Evolutionary conservation across 2,329 filamentous ascomycete genomes (phyloP).

Genomic region (Stemphylium beticola): DNA sequence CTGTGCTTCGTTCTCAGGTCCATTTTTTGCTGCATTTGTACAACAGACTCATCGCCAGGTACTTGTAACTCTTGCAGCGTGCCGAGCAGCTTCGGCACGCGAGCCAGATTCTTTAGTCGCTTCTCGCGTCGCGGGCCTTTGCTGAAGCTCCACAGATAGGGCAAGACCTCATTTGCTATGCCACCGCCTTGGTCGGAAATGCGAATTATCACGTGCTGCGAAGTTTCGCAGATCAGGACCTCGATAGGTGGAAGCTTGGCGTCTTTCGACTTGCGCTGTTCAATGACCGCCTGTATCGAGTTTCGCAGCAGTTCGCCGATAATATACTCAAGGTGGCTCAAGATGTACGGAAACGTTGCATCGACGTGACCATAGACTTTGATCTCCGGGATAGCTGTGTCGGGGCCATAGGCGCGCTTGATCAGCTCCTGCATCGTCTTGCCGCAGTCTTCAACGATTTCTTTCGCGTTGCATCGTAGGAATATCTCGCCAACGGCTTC

Average conservation of each 20-base stretch:
- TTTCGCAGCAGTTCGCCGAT: constrained; percentile 94
- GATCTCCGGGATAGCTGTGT: constrained; percentile 78
- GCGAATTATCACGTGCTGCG: constrained; percentile 93
- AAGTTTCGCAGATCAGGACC: constrained; percentile 90
- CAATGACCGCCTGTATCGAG: constrained; percentile 89
- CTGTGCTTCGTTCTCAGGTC: constrained; percentile 28
- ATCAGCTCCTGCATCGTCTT: constrained; percentile 77
- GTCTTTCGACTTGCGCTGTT: constrained; percentile 63
- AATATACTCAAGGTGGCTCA: constrained; percentile 96
- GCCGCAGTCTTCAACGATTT: constrained; percentile 85
- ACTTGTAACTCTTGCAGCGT: constrained; percentile 85
- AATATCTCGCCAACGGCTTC: constrained; percentile 97
- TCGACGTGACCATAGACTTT: constrained; percentile 82
- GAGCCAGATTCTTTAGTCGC: constrained; percentile 81
- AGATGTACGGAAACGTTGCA: constrained; percentile 94
- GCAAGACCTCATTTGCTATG: constrained; percentile 81
- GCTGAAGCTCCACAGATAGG: constrained; percentile 94
- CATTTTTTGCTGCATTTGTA: constrained; percentile 26
- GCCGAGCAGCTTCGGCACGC: constrained; percentile 89
- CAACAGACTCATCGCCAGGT: constrained; percentile 26
- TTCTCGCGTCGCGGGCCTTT: constrained; percentile 83
- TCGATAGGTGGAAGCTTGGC: constrained; percentile 80
- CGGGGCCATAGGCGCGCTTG: constrained; percentile 73
- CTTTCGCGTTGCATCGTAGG: constrained; percentile 86
- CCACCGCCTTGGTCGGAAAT: constrained; percentile 96